Base-by-base conservation (phyloP, 495 filamentous ascomycete genomes). In the Neurospora sp. region DNA sequence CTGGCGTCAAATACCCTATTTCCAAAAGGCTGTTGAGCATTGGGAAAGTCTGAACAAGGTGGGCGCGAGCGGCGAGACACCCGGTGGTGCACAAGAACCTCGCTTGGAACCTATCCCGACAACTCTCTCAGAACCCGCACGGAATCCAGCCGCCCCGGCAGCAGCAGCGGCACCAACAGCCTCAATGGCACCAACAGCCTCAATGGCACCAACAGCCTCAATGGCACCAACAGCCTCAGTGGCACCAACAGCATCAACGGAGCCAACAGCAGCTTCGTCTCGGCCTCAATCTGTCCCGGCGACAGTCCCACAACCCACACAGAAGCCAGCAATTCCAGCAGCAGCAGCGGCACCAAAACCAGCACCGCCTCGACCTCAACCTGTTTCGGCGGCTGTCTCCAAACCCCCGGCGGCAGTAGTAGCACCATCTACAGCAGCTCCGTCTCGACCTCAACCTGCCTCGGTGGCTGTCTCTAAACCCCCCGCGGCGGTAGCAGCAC, bases 11-110 rank as follows among this genome's bases (percentile, higher is more conserved):
- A 72, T 78, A 3, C 75, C 75, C 1, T 65, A 68, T 69, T 75
- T 75, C 2, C 4, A 45, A 14, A 74, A 72, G 20, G 78, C 77
- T 4, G 45, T 72, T 14, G 53, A 74, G n/a, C 74, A 78, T 9
- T 77, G 74, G 39, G 44, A 65, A 65, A 37, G 27, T 31, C n/a
- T 42, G 31, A 71, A 41, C 31, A 59, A 27, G 31, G 42, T n/a
- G 3, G 35, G 14, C 7, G 6, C 22, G 31, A 68, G 27, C 3
- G 14, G 27, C 22, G 53, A 35, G 6, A 18, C 22, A 61, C 5
- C 53, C 12, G 53, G 22, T 61, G 14, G 14, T 65, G 27, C 31
- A 37, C 14, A 35, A 35, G 12, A 65, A 65, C 53, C 53, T 65
- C 53, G 53, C 6, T 7, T 65, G 53, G 53, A 35, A 35, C 27